phyloP scores from a whole-genome alignment of 495 filamentous ascomycete genomes.

The Thozetella sp. region DNA sequence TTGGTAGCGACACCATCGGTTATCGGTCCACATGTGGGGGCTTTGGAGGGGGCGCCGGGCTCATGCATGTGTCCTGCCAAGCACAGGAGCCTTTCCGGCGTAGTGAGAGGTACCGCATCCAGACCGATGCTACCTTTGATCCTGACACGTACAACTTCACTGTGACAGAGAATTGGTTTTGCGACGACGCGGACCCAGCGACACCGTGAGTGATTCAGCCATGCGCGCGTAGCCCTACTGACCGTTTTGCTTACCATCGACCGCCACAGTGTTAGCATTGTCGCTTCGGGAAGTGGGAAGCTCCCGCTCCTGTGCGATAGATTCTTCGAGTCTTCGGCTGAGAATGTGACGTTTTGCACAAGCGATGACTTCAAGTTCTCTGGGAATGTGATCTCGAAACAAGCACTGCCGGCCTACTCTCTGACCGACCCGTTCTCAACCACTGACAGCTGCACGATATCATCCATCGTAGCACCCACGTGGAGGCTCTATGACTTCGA shows the following conservation, averaged over 20 bases:
- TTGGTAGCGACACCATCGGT: neutral
- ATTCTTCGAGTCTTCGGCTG: neutral
- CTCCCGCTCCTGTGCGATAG: neutral
- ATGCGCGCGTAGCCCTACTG: neutral
- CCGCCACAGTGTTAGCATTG: neutral
- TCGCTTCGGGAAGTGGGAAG: neutral
- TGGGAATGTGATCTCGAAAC: neutral
- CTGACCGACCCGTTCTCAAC: neutral
- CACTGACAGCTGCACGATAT: neutral
- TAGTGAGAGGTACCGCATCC: neutral
- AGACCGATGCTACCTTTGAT: neutral
- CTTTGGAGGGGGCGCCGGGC: neutral
- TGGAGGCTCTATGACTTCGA: neutral
- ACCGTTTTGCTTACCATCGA: neutral
- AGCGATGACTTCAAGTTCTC: neutral
- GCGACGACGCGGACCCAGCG: neutral
- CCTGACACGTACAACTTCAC: neutral
- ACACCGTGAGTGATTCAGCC: constrained; percentile 2
- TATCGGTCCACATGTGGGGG: neutral
- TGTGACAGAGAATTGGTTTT: neutral
- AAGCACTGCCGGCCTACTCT: neutral
- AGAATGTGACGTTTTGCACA: neutral
- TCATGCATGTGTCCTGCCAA: neutral
- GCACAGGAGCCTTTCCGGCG: neutral
- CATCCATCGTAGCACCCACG: neutral